phyloP scores from a whole-genome alignment of 257 asterid species.

The Rhazya stricta region DNA sequence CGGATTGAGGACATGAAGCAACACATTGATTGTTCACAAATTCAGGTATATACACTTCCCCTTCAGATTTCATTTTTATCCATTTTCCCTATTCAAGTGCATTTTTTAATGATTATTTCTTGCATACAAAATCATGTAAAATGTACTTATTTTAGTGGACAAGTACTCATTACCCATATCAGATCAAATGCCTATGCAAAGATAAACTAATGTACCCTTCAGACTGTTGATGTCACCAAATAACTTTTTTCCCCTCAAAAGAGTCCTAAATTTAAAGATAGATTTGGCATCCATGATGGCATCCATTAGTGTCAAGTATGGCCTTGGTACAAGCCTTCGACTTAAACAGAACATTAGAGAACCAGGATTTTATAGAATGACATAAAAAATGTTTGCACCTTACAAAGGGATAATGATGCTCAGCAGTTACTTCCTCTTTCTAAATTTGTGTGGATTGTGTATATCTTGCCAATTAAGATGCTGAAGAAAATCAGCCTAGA shows the following conservation, averaged over 20 bases:
- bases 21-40: constrained; percentile 1
- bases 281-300: neutral
- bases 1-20: neutral
- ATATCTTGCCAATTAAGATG: neutral
- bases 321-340: neutral
- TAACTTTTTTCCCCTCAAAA: neutral
- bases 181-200: neutral
- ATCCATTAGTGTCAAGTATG: neutral
- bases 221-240: neutral
- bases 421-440: neutral
- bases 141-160: neutral
- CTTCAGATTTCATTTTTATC: neutral
- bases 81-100: neutral
- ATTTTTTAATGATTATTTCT: neutral
- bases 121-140: neutral
- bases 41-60: neutral
- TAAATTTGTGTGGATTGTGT: neutral
- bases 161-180: neutral
- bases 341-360: neutral
- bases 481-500: neutral
- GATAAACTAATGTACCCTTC: neutral
- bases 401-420: neutral
- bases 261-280: neutral
- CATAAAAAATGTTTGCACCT: neutral
- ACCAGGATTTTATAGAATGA: neutral